A percentile compares a stretch with the other conserved stretches of the same genome.
Conservation (phyloP, 2,329 filamentous ascomycete species). For the Aspergillus aculeatus region DNA sequence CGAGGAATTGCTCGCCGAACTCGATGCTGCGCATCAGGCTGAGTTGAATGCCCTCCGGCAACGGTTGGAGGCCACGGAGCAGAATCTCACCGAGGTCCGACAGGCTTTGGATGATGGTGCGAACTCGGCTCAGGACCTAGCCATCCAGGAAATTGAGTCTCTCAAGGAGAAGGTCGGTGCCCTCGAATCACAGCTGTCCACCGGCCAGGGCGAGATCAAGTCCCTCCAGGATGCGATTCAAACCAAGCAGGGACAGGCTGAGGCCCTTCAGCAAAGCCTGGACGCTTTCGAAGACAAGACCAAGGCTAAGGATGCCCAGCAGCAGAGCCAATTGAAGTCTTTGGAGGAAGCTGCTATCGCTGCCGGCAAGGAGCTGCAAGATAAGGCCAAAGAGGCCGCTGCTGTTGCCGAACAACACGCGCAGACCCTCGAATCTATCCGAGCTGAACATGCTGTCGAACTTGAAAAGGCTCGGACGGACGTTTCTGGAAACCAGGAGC, state of each 20-base stretch:
- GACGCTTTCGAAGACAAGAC: conserved; percentile 37
- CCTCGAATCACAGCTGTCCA: conserved; percentile 33
- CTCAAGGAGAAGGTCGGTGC: conserved; percentile 36
- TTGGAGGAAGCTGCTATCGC: conserved; percentile 36
- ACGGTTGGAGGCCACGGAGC: conserved; percentile 35
- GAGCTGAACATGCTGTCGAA: conserved; percentile 35
- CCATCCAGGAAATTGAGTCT: conserved; percentile 36
- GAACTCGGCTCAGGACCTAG: conserved; percentile 33
- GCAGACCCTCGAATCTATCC: conserved; percentile 33
- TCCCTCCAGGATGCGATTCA: conserved; percentile 36
- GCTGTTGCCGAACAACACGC: conserved; percentile 34
- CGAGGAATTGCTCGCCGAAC: conserved; percentile 31
- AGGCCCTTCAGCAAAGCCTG: conserved; percentile 39
- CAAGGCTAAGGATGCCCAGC: conserved; percentile 38
- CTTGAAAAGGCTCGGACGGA: conserved; percentile 34
- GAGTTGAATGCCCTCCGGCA: conserved; percentile 36
- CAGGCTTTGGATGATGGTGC: conserved; percentile 36
- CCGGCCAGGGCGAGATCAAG: conserved; percentile 34
- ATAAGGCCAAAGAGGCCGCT: conserved; percentile 32
- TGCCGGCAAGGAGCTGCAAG: conserved; percentile 35
- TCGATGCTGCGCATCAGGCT: conserved; percentile 31
- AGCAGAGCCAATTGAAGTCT: conserved; percentile 34
- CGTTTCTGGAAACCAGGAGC: conserved; percentile 31
- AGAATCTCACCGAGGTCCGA: conserved; percentile 34
- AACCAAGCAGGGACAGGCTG: conserved; percentile 37